Base-by-base conservation (phyloP, 306 rosid genomes). In the Vachellia collinsii region DNA sequence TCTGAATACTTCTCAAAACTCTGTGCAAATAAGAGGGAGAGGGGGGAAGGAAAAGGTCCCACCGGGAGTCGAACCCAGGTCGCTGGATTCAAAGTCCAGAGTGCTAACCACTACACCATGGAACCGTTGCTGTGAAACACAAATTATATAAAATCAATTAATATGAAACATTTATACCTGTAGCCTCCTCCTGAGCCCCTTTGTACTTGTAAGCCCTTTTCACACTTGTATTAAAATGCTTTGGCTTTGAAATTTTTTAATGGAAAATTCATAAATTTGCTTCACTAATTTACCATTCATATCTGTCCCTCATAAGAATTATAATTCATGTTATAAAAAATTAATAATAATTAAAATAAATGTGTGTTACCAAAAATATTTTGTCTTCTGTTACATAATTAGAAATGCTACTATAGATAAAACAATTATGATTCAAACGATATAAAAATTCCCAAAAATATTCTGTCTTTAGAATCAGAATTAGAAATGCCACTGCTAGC, bases 41-140 rank as follows among this genome's bases (percentile, higher is more conserved):
- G 34, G 34, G 34, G 34, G 34, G 34, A 29, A 29, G 34, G 34
- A 29, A 29, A 17, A 62, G 89, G 88, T 86, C 93, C 87, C 48
- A 80, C 91, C 78, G 88, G 34, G 34, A 29, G 34, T 29, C 34
- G 34, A 29, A 29, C 34, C 34, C 34, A 29, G 34, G 34, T 29
- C 90, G 87, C 88, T 84, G 91, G 94, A 88, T 91, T 90, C 92
- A 89, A 91, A 91, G 90, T 89, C 89, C 90, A 88, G 84, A 89
- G 90, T 89, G 89, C 90, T 85, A 88, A 88, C 93, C 90, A 88
- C 89, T 91, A 86, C 93, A 91, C 93, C 90, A 85, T 82, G 41
- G 87, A 89, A 88, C 92, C 72, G 5, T 4, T 50, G 8, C 17
- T 50, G 20, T 0, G 0, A 4, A 29, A 2, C 34, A 29, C 1